phyloP scores from a whole-genome alignment of 768 basidiomycete species.

The Trametes villosa region DNA sequence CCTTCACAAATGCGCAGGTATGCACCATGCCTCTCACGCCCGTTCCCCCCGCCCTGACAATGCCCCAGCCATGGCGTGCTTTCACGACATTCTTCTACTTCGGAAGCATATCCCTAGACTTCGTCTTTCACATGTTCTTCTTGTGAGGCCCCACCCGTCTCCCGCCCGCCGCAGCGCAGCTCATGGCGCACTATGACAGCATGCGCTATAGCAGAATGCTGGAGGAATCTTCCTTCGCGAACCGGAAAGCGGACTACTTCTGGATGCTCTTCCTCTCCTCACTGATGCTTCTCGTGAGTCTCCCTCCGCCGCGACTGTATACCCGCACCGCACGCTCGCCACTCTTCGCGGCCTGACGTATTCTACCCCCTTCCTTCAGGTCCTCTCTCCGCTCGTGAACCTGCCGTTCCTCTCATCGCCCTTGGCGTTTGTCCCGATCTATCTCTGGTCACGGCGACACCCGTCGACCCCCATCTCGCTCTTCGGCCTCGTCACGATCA shows the following conservation, averaged over 20 bases:
- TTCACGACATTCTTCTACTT: conserved; percentile 96
- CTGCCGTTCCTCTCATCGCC: conserved; percentile 93
- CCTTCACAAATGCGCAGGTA: conserved; percentile 82
- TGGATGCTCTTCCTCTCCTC: conserved; percentile 90
- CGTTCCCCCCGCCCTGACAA: neutral
- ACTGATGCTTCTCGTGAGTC: conserved; percentile 79
- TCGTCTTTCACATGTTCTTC: conserved; percentile 97
- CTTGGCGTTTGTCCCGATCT: conserved; percentile 93
- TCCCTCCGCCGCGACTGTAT: neutral
- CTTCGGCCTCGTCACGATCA: conserved; percentile 93
- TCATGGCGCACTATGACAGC: conserved; percentile 45
- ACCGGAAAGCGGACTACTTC: conserved; percentile 90
- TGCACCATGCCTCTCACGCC: conserved; percentile 22
- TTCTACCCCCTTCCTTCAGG: conserved; percentile 41
- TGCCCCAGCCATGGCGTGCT: conserved; percentile 79
- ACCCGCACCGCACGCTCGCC: conserved; percentile 7
- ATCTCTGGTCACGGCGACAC: conserved; percentile 95
- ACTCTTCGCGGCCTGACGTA: neutral
- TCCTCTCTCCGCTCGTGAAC: conserved; percentile 85
- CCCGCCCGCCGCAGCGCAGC: neutral
- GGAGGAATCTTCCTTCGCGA: conserved; percentile 95
- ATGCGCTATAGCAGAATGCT: conserved; percentile 98
- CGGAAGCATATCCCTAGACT: conserved; percentile 90
- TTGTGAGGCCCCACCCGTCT: conserved; percentile 62
- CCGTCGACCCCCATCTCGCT: conserved; percentile 95